These are phyloP conservation scores for Cyberlindnera euphorbiiphila DNA, from an alignment of 805 yeast genomes.

Conservation along the genomic window DNA sequence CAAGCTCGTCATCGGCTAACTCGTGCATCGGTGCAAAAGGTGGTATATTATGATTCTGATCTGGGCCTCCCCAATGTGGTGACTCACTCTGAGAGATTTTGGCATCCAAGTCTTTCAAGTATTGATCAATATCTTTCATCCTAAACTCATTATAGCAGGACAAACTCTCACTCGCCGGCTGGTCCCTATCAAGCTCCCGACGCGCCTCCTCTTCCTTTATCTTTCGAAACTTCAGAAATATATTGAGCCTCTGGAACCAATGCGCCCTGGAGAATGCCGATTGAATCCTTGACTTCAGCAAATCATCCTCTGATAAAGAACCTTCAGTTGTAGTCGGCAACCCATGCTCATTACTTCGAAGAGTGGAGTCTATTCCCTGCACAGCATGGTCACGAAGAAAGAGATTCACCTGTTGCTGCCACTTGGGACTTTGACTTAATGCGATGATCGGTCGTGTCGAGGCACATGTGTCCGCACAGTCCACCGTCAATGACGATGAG, in stretches of 20 bases:
- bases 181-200: no score
- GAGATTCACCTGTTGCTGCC: conserved; percentile 3
- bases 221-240: conserved; percentile 3
- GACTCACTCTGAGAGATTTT: not conserved
- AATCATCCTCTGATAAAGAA: no score
- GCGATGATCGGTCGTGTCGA: conserved; percentile 2
- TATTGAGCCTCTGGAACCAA: conserved; percentile 12
- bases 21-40: conserved; percentile 12
- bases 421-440: not conserved
- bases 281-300: no score
- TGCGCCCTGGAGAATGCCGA: conserved; percentile 4
- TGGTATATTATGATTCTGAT: conserved; percentile 3
- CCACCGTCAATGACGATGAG: no score
- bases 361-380: conserved; percentile 6
- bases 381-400: conserved; percentile 1
- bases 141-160: conserved; percentile 8
- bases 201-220: not conserved
- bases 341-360: conserved; percentile 2
- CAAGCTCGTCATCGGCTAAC: conserved; percentile 5
- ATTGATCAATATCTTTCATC: conserved; percentile 8
- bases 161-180: conserved; percentile 1
- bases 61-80: not conserved
- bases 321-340: no score
- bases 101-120: conserved; percentile 1
- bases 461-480: conserved; percentile 2